Evolutionary conservation across 164 flowering plant genomes (phyloP).

Genomic region (Berberis vulgaris): DNA sequence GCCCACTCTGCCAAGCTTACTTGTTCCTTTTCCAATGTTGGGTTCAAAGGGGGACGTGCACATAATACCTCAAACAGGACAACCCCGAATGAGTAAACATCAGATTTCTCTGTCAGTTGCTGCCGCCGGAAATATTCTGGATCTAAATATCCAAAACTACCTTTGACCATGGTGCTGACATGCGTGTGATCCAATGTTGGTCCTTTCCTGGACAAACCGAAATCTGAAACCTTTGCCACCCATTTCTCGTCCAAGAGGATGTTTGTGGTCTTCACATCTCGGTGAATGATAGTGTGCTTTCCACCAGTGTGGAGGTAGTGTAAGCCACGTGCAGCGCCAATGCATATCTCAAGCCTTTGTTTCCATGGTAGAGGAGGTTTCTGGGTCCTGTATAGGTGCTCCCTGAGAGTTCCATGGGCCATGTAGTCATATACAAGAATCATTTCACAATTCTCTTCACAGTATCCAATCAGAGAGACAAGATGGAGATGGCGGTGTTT

Average conservation of each 20-base stretch:
- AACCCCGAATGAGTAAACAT: slow-evolving; percentile 48
- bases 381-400: slow-evolving; percentile 33
- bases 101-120: slow-evolving; percentile 37
- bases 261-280: slow-evolving; percentile 49
- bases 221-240: slow-evolving; percentile 52
- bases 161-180: slow-evolving; percentile 43
- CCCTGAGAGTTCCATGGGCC: slow-evolving; percentile 39
- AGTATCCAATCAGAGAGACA: slow-evolving; percentile 45
- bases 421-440: slow-evolving; percentile 45
- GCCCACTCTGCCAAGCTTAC: slow-evolving; percentile 47
- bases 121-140: slow-evolving; percentile 46
- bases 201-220: slow-evolving; percentile 40
- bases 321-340: slow-evolving; percentile 45
- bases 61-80: slow-evolving; percentile 41
- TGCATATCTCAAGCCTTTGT: slow-evolving; percentile 39
- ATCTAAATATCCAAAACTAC: slow-evolving; percentile 48
- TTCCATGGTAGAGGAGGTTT: slow-evolving; percentile 39
- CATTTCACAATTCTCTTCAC: slow-evolving; percentile 38
- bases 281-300: slow-evolving; percentile 37
- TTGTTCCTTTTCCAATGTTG: slow-evolving; percentile 22
- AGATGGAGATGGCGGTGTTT: slow-evolving; percentile 39
- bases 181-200: slow-evolving; percentile 33
- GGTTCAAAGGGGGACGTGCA: slow-evolving; percentile 28
- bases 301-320: slow-evolving; percentile 48
- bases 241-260: slow-evolving; percentile 42